Conservation (phyloP, 1,139 yeast genomes). For the Hyphopichia burtonii region DNA sequence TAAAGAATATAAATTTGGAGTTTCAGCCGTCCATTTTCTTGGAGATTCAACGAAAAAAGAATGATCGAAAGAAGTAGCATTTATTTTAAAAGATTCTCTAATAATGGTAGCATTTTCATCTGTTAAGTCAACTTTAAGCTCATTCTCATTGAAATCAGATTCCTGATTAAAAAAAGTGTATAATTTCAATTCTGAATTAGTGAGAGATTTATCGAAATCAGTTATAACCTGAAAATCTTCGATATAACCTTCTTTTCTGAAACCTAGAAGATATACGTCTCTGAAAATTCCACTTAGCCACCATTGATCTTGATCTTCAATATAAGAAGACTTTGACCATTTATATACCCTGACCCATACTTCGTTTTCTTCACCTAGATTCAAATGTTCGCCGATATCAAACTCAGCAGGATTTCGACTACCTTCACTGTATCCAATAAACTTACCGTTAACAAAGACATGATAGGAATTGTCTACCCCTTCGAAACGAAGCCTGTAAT, state of each 20-base stretch:
- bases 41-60: conserved; percentile 12
- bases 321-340: conserved; percentile 29
- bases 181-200: conserved; percentile 6
- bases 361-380: conserved; percentile 11
- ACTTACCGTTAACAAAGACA: conserved; percentile 23
- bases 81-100: conserved; percentile 2
- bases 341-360: conserved; percentile 28
- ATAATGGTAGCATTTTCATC: neutral
- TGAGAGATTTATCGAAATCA: conserved; percentile 11
- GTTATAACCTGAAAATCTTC: conserved; percentile 13
- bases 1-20: conserved; percentile 25
- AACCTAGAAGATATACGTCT: conserved; percentile 15
- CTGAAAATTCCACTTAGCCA: conserved; percentile 29
- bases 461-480: conserved; percentile 33
- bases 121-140: conserved; percentile 1
- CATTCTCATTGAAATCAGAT: neutral
- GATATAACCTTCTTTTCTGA: conserved; percentile 9
- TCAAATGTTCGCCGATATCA: conserved; percentile 15
- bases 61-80: conserved; percentile 2
- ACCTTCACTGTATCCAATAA: conserved; percentile 30
- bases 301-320: conserved; percentile 38
- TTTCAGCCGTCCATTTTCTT: conserved; percentile 31
- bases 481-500: conserved; percentile 24
- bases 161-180: neutral
- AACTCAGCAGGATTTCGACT: conserved; percentile 31